phyloP scores from a whole-genome alignment of 345 rosid genomes.

The Hypericum androsaemum region DNA sequence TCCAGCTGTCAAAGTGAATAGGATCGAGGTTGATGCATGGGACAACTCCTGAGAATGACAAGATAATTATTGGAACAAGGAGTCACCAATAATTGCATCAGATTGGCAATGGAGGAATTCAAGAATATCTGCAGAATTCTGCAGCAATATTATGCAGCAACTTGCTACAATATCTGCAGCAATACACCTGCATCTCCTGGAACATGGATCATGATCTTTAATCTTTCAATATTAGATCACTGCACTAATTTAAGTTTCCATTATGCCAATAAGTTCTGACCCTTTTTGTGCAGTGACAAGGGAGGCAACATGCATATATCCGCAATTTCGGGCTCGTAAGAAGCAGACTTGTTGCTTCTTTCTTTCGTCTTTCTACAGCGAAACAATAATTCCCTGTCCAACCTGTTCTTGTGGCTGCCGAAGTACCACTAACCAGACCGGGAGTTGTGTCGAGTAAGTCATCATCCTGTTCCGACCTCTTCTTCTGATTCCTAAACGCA shows the following conservation, averaged over 20 bases:
- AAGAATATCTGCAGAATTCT: too few species aligned
- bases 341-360: conserved; percentile 86
- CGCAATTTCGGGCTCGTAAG: conserved; percentile 68
- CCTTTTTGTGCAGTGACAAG: conserved; percentile 62
- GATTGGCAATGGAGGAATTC: too few species aligned
- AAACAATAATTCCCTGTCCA: conserved; percentile 66
- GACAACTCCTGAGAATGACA: too few species aligned
- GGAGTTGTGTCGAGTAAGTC: conserved; percentile 71
- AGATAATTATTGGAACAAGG: too few species aligned
- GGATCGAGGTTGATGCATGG: too few species aligned
- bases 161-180: too few species aligned
- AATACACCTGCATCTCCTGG: too few species aligned
- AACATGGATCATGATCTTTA: too few species aligned
- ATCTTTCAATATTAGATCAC: too few species aligned
- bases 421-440: conserved; percentile 32
- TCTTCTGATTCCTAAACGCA: background rate
- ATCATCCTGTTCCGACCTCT: conserved; percentile 3
- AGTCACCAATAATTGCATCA: too few species aligned
- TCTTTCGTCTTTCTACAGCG: conserved; percentile 73
- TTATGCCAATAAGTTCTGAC: background rate
- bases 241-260: background rate
- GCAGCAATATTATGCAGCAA: too few species aligned
- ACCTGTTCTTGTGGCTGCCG: conserved; percentile 83
- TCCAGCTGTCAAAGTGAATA: too few species aligned
- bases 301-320: conserved; percentile 81